Conservation (phyloP, 176 grass and related monocot genomes). For the Puccinellia tenuiflora region DNA sequence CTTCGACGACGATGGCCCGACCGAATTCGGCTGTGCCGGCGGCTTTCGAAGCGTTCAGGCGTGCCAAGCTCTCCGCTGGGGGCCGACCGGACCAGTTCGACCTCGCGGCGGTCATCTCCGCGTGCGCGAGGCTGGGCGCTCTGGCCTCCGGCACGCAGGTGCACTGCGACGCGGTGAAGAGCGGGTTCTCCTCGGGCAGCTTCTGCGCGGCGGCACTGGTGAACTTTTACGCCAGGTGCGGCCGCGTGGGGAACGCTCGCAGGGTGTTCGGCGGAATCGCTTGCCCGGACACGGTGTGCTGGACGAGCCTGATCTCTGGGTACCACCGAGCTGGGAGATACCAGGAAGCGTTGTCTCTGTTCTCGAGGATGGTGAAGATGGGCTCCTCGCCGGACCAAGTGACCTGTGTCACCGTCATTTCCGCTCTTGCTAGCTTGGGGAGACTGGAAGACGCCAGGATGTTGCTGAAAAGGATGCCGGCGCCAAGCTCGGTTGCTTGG, state of each 20-base stretch:
- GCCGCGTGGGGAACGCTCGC: slow-evolving; percentile 25
- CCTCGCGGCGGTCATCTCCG: slow-evolving; percentile 42
- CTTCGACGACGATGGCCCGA: not conserved
- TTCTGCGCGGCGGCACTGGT: slow-evolving; percentile 54
- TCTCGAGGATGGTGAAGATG: slow-evolving; percentile 36
- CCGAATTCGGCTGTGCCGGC: not conserved
- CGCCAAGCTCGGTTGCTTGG: slow-evolving; percentile 44
- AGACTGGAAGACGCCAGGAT: slow-evolving; percentile 33
- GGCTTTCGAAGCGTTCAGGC: slow-evolving; percentile 29
- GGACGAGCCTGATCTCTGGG: slow-evolving; percentile 58
- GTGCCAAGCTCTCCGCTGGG: not conserved
- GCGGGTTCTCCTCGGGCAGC: slow-evolving; percentile 29
- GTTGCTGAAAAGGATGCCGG: slow-evolving; percentile 33
- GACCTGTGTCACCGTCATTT: slow-evolving; percentile 30
- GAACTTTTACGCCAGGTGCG: slow-evolving; percentile 55
- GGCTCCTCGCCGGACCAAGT: slow-evolving; percentile 38
- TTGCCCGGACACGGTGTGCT: slow-evolving; percentile 45
- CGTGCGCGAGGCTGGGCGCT: slow-evolving; percentile 22
- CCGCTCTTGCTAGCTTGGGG: slow-evolving; percentile 40
- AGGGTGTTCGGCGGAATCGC: slow-evolving; percentile 40
- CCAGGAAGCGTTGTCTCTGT: slow-evolving; percentile 38
- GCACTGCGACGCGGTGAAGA: slow-evolving; percentile 45
- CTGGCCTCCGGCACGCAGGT: slow-evolving; percentile 36
- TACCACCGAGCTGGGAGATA: slow-evolving; percentile 31
- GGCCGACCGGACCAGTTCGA: slow-evolving; percentile 46